phyloP scores from a whole-genome alignment of 495 filamentous ascomycete species.

The Penicillium steckii region DNA sequence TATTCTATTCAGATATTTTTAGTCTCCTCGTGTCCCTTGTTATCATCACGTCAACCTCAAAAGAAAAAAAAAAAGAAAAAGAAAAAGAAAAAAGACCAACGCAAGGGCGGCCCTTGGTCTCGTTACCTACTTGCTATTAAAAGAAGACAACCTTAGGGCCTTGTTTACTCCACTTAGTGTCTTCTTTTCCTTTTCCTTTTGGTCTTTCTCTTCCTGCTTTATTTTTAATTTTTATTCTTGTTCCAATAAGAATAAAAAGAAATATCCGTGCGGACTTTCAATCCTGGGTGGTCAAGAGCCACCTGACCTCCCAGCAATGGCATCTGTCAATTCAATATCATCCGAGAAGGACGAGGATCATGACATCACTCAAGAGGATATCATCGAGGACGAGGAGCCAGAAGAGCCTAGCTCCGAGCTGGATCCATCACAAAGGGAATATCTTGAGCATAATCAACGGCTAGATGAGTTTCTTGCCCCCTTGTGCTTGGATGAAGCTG shows the following conservation, averaged over 20 bases:
- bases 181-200: no score
- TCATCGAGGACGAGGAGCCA: slow-evolving; percentile 41
- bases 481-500: slow-evolving; percentile 38
- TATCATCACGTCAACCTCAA: background rate
- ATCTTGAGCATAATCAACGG: slow-evolving; percentile 30
- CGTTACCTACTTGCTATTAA: slow-evolving; percentile 1
- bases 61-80: background rate
- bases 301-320: slow-evolving; percentile 22
- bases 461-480: slow-evolving; percentile 43
- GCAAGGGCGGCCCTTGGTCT: background rate
- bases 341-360: slow-evolving; percentile 36
- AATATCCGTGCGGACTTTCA: background rate
- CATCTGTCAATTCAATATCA: slow-evolving; percentile 26
- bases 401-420: slow-evolving; percentile 33
- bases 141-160: no score
- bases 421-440: slow-evolving; percentile 32
- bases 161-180: no score
- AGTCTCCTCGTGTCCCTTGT: background rate
- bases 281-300: background rate
- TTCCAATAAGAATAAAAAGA: no score
- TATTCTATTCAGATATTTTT: slow-evolving; percentile 6
- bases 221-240: background rate
- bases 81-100: no score
- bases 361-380: slow-evolving; percentile 35
- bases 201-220: background rate